These are phyloP conservation scores for Talaromyces sp. DNA, from an alignment of 2,329 filamentous ascomycete species.

Conservation along the genomic window DNA sequence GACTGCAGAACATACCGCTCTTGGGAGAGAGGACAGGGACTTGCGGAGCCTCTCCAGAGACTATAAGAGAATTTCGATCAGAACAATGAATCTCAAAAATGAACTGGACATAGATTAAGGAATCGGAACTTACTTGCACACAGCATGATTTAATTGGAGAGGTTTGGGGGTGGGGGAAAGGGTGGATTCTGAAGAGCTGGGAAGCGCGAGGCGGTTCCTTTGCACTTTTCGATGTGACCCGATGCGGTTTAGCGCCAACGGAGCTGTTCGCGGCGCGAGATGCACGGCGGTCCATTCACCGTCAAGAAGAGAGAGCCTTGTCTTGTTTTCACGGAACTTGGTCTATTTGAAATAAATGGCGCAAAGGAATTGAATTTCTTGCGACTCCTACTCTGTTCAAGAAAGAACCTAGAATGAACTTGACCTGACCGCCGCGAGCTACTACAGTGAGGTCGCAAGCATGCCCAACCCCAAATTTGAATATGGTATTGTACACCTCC, in stretches of 20 bases:
- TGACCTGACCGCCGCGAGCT: slow-evolving; percentile 14
- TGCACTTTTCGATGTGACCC: slow-evolving; percentile 38
- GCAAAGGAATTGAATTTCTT: slow-evolving; percentile 2
- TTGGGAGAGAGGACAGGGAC: slow-evolving; percentile 93
- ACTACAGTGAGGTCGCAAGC: slow-evolving; percentile 11
- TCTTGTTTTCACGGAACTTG: not conserved
- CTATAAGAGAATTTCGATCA: slow-evolving; percentile 51
- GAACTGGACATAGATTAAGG: not conserved
- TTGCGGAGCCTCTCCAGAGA: slow-evolving; percentile 95
- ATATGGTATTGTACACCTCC: slow-evolving; percentile 38
- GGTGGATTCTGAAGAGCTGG: slow-evolving; percentile 26
- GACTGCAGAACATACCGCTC: slow-evolving; percentile 66
- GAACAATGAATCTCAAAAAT: not conserved
- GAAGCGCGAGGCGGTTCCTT: slow-evolving; percentile 38
- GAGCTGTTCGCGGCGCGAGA: slow-evolving; percentile 30
- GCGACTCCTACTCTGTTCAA: not conserved
- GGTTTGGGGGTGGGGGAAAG: slow-evolving; percentile 20
- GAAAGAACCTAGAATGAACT: slow-evolving; percentile 10
- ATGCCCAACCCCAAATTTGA: slow-evolving; percentile 49
- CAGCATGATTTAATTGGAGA: slow-evolving; percentile 52
- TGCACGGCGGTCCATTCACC: no score
- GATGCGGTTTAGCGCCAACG: slow-evolving; percentile 37
- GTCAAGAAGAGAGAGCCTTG: no score
- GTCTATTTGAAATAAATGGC: slow-evolving; percentile 2
- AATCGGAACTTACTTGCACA: slow-evolving; percentile 62